A percentile compares a stretch with the other conserved stretches of the same genome.
phyloP scores from a whole-genome alignment of 2,329 filamentous ascomycete species.

The Ceratocystis destructans region DNA sequence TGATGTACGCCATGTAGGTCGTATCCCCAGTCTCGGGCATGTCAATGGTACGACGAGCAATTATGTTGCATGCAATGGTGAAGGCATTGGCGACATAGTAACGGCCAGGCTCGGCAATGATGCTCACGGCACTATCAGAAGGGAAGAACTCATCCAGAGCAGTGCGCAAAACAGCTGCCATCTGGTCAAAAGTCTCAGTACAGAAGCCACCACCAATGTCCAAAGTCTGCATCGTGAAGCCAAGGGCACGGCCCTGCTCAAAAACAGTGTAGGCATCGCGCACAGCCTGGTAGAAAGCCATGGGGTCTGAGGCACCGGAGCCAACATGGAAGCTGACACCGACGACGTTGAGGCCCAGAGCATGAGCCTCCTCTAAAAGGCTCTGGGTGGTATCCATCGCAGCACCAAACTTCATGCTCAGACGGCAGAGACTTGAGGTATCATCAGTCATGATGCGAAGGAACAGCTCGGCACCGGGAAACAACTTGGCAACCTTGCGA shows the following conservation, averaged over 20 bases:
- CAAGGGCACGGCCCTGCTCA: slow-evolving; percentile 62
- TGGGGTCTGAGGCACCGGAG: slow-evolving; percentile 87
- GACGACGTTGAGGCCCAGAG: slow-evolving; percentile 77
- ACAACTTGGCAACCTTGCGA: slow-evolving; percentile 91
- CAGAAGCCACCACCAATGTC: slow-evolving; percentile 93
- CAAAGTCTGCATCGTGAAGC: slow-evolving; percentile 71
- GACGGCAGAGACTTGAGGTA: slow-evolving; percentile 79
- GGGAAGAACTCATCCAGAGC: slow-evolving; percentile 86
- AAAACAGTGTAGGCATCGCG: slow-evolving; percentile 81
- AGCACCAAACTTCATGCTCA: slow-evolving; percentile 96
- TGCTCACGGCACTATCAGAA: slow-evolving; percentile 50
- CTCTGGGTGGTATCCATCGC: slow-evolving; percentile 66
- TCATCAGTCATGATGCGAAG: slow-evolving; percentile 94
- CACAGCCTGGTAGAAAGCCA: slow-evolving; percentile 80
- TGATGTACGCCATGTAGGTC: slow-evolving; percentile 94
- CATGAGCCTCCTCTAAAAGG: slow-evolving; percentile 65
- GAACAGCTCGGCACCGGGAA: slow-evolving; percentile 77
- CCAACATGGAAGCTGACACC: slow-evolving; percentile 97
- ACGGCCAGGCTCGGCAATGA: slow-evolving; percentile 92
- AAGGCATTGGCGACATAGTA: slow-evolving; percentile 93
- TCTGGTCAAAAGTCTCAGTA: slow-evolving; percentile 78
- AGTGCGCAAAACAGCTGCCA: slow-evolving; percentile 65
- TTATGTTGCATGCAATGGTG: slow-evolving; percentile 89
- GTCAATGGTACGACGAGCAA: slow-evolving; percentile 78
- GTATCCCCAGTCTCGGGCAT: slow-evolving; percentile 51